Percentiles rank a stretch among this genome's conserved stretches.
Evolutionary conservation across 1,139 yeast species (phyloP).

Genomic region (Hemisphaericaspora subhashii): DNA sequence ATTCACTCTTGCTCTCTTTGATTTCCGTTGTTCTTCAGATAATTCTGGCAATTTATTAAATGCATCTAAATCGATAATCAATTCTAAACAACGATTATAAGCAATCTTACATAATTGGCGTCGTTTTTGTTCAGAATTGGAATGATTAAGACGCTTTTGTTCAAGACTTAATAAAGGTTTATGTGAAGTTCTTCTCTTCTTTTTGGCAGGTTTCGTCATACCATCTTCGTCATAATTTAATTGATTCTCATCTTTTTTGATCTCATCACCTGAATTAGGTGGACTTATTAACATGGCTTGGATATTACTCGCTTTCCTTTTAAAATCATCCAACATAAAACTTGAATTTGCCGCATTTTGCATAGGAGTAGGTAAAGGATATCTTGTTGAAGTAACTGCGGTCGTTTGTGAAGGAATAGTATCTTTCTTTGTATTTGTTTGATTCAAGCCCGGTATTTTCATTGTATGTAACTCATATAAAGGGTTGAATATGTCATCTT

Average conservation of each 20-base stretch:
- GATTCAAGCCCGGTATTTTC: constrained; percentile 20
- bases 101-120: constrained; percentile 69
- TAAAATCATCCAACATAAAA: constrained; percentile 5
- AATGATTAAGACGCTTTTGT: constrained; percentile 72
- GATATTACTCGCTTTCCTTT: constrained; percentile 5
- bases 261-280: constrained; percentile 15
- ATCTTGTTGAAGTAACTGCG: neutral
- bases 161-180: constrained; percentile 59
- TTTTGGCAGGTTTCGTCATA: constrained; percentile 18
- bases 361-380: constrained; percentile 40
- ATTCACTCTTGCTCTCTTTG: constrained; percentile 42
- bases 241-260: constrained; percentile 13
- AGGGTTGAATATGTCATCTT: constrained; percentile 18
- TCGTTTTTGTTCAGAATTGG: constrained; percentile 73
- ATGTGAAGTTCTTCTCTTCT: constrained; percentile 33
- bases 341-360: constrained; percentile 19
- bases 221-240: constrained; percentile 5
- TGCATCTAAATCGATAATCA: constrained; percentile 43
- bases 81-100: constrained; percentile 50
- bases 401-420: constrained; percentile 1
- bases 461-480: constrained; percentile 33
- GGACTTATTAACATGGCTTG: constrained; percentile 12
- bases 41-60: constrained; percentile 32
- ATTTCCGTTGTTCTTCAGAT: constrained; percentile 28
- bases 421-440: neutral